Evolutionary conservation across 208 protist species (phyloP).

Genomic region (Polymyxa betae): DNA sequence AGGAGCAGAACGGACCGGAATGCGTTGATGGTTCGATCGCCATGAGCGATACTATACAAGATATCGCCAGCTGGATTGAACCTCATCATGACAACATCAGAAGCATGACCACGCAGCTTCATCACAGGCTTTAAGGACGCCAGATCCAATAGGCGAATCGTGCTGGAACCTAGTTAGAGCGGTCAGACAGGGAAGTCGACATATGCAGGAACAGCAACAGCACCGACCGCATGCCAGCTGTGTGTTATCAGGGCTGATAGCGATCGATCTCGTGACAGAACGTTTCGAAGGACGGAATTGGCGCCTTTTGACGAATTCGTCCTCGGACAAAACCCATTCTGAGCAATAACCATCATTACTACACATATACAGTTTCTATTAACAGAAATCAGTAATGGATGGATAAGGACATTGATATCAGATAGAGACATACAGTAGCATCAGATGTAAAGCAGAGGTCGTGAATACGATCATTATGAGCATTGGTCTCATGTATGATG

Average conservation of each 20-base stretch:
- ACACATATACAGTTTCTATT: slow-evolving; percentile 5
- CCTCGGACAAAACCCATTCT: background rate
- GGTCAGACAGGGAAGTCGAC: background rate
- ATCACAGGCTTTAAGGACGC: background rate
- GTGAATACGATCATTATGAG: background rate
- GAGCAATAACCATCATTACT: slow-evolving; percentile 6
- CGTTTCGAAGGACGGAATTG: slow-evolving; percentile 49
- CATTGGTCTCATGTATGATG: background rate
- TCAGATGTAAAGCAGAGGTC: background rate
- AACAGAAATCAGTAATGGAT: background rate
- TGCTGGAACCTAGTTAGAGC: background rate
- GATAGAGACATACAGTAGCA: background rate
- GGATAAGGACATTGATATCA: background rate
- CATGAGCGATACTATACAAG: background rate
- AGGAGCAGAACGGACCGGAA: background rate
- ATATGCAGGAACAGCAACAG: too few species aligned
- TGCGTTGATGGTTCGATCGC: slow-evolving; percentile 12
- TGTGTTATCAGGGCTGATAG: background rate
- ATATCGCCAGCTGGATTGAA: background rate
- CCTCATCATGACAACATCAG: background rate
- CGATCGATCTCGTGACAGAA: background rate
- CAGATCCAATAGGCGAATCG: background rate
- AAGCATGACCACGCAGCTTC: slow-evolving; percentile 19
- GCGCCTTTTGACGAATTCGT: background rate
- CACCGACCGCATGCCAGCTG: background rate